Evolutionary conservation across 2,329 filamentous ascomycete species (phyloP), one percentile per base, ranked within the genome.

Genomic region (Fusarium begoniae): DNA sequence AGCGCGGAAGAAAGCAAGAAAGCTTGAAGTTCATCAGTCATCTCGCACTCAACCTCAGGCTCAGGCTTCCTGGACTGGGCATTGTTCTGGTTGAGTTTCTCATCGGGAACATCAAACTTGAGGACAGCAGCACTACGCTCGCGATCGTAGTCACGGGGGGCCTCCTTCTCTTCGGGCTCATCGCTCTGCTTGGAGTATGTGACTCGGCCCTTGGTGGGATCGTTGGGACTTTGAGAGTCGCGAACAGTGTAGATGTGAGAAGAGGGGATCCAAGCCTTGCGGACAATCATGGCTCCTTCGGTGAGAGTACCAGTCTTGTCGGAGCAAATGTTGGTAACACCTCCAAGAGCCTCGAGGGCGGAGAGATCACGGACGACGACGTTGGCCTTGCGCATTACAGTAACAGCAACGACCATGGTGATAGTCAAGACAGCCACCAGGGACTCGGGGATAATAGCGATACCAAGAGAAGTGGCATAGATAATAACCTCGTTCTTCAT

Each of bases 261-360:
- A 18, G 83, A 84, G 0, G 91, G 90, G 44, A 93, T 86, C 89
- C 90, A 92, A 1, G 88, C 90, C 78, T 91, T 91, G 71, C 90
- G 87, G 22, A 91, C 89, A 71, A 93, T 90, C 91, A 93, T 93
- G 75, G 90, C 90, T 41, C 91, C 90, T 75, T 91, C 89, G 0
- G 90, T 92, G 20, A 92, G 83, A 1, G 92, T 94, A 20, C 92
- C 92, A 1, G 91, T 93, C 82, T 93, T 93, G 82, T 93, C 91
- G 30, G 91, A 93, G 81, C 91, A 93, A 76, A 93, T 92, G 78
- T 92, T 90, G 64, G 91, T 93, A 30, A 93, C 91, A 48, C 90
- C 91, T 18, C 92, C 92, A 5, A 94, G 86, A 18, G 91, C 90
- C 76, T 94, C 92, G 1, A 93, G 86, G 0, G 90, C 90, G 8